A percentile compares a stretch with the other conserved stretches of the same genome.
Evolutionary conservation across 2,329 filamentous ascomycete species (phyloP).

Genomic region (Corniculantispora saksenae): DNA sequence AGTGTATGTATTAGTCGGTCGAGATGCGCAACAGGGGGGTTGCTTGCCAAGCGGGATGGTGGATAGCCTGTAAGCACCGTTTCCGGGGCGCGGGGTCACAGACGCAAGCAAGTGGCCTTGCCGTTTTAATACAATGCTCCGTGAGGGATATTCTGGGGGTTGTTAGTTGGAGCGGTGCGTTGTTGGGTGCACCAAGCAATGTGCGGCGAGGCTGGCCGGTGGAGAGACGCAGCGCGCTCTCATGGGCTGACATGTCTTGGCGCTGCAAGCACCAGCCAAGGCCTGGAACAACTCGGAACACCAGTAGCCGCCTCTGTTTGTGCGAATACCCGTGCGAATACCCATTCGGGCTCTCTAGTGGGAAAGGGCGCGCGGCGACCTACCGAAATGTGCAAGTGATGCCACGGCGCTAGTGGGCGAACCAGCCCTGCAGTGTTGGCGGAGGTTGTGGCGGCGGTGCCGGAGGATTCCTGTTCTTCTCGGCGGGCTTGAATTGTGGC

Average conservation of each 20-base stretch:
- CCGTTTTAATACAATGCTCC: neutral
- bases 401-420: neutral
- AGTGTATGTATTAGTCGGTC: neutral
- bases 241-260: constrained; percentile 13
- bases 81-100: constrained; percentile 5
- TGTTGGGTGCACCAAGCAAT: too few relatives aligned
- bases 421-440: neutral
- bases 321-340: neutral
- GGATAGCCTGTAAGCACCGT: neutral
- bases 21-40: too few relatives aligned
- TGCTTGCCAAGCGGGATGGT: neutral
- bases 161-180: too few relatives aligned
- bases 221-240: neutral
- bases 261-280: neutral
- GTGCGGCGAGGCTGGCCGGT: neutral
- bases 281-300: constrained; percentile 10
- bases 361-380: neutral
- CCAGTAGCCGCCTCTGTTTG: neutral
- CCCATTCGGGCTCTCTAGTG: neutral
- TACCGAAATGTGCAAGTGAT: neutral
- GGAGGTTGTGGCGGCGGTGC: constrained; percentile 3
- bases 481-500: constrained; percentile 2
- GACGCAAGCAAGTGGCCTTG: neutral
- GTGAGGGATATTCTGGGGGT: neutral
- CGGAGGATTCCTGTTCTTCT: neutral